Percentiles rank a stretch among this genome's conserved stretches.
Conservation (phyloP, 805 yeast genomes). For the Cyberlindnera meyerae region DNA sequence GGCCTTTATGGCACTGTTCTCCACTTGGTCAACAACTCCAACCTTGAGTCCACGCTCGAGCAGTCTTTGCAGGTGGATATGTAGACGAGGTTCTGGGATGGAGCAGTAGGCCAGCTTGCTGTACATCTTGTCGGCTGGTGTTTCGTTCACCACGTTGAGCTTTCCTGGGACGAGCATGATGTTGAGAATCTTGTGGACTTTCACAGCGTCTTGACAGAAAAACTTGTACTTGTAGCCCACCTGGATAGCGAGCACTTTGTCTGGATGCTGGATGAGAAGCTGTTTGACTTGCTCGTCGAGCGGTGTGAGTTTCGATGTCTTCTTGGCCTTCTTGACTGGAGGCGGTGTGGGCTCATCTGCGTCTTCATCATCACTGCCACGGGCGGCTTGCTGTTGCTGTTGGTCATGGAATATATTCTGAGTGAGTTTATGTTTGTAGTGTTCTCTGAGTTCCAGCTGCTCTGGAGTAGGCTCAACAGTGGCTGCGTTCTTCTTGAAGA, state of each 20-base stretch:
- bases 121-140: slow-evolving; percentile 44
- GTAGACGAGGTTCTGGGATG: slow-evolving; percentile 73
- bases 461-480: slow-evolving; percentile 4
- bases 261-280: slow-evolving; percentile 54
- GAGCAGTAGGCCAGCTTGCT: slow-evolving; percentile 76
- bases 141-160: slow-evolving; percentile 44
- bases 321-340: slow-evolving; percentile 8
- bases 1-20: slow-evolving; percentile 70
- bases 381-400: background rate
- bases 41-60: slow-evolving; percentile 71
- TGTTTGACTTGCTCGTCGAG: slow-evolving; percentile 73
- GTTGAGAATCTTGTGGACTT: slow-evolving; percentile 60
- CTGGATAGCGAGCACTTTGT: slow-evolving; percentile 74
- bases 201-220: slow-evolving; percentile 77
- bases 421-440: slow-evolving; percentile 7
- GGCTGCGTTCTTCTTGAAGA: slow-evolving; percentile 3
- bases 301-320: slow-evolving; percentile 52
- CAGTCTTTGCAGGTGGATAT: slow-evolving; percentile 69
- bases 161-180: slow-evolving; percentile 74
- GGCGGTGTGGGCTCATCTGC: slow-evolving; percentile 3
- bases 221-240: slow-evolving; percentile 91
- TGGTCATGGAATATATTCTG: slow-evolving; percentile 1
- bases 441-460: slow-evolving; percentile 4
- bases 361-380: slow-evolving; percentile 10
- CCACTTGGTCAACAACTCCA: slow-evolving; percentile 83